Percentiles rank a stretch among this genome's conserved stretches.
Evolutionary conservation across 2,329 filamentous ascomycete species (phyloP).

Genomic region (Fusarium equiseti): DNA sequence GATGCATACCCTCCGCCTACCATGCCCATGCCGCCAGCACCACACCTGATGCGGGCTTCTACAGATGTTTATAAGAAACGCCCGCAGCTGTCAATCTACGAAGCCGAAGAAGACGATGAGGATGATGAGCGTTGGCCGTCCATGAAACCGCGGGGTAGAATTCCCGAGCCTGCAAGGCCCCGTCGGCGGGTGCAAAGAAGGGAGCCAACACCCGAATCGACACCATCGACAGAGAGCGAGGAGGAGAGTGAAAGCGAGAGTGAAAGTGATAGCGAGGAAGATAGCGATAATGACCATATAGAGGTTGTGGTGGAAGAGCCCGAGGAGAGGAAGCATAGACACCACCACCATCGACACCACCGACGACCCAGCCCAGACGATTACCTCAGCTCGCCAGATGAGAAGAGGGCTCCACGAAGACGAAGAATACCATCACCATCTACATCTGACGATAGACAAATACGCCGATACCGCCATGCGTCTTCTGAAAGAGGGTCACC

Average conservation of each 20-base stretch:
- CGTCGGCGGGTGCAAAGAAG: slow-evolving; percentile 34
- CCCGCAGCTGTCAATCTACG: slow-evolving; percentile 45
- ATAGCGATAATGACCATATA: slow-evolving; percentile 36
- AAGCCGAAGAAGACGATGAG: slow-evolving; percentile 46
- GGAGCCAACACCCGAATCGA: slow-evolving; percentile 39
- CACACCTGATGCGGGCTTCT: slow-evolving; percentile 46
- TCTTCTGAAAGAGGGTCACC: slow-evolving; percentile 49
- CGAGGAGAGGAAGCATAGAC: slow-evolving; percentile 44
- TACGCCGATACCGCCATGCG: slow-evolving; percentile 41
- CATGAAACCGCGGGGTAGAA: slow-evolving; percentile 39
- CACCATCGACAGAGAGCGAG: slow-evolving; percentile 31
- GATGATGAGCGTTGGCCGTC: slow-evolving; percentile 30
- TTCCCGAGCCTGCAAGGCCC: slow-evolving; percentile 34
- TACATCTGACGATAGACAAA: slow-evolving; percentile 45
- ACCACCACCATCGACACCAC: slow-evolving; percentile 27
- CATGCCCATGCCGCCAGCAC: slow-evolving; percentile 48
- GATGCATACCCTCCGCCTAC: slow-evolving; percentile 46
- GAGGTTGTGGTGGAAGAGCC: slow-evolving; percentile 48
- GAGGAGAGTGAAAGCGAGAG: slow-evolving; percentile 28
- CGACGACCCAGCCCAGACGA: slow-evolving; percentile 46
- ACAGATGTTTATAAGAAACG: slow-evolving; percentile 51
- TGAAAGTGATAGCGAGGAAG: slow-evolving; percentile 32
- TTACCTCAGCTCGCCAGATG: slow-evolving; percentile 45
- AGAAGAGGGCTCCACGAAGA: slow-evolving; percentile 41
- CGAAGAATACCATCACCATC: slow-evolving; percentile 40